Conservation (phyloP, 139 green algal genomes). For the Nannochloris sp. region DNA sequence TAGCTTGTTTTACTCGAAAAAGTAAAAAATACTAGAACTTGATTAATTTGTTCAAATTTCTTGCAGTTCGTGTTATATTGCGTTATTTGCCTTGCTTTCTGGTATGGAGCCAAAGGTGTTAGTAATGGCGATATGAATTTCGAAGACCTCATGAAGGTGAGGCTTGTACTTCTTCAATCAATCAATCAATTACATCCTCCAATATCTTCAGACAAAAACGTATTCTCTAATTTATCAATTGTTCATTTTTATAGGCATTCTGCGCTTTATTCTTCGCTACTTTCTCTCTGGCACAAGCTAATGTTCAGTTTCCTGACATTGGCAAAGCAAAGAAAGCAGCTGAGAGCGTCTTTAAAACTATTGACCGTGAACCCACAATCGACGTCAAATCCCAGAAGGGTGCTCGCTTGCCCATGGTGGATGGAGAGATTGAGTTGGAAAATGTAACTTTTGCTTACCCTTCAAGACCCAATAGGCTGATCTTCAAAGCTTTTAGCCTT, state of each 20-base stretch:
- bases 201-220: too few species aligned
- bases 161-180: too few species aligned
- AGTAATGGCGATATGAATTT: not conserved
- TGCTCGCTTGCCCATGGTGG: not conserved
- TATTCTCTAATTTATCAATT: too few species aligned
- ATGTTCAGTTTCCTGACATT: slow-evolving; percentile 50
- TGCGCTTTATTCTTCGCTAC: slow-evolving; percentile 61
- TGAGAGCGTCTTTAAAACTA: slow-evolving; percentile 56
- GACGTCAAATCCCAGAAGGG: slow-evolving; percentile 31
- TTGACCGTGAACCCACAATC: slow-evolving; percentile 63
- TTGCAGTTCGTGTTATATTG: not conserved
- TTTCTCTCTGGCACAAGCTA: slow-evolving; percentile 44
- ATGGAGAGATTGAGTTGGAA: slow-evolving; percentile 8
- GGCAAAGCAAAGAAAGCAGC: slow-evolving; percentile 55
- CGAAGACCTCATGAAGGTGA: not conserved
- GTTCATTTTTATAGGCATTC: too few species aligned
- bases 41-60: too few species aligned
- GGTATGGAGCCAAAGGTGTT: not conserved
- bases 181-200: too few species aligned
- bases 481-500: slow-evolving; percentile 66
- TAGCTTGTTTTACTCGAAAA: too few species aligned
- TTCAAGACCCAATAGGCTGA: slow-evolving; percentile 11
- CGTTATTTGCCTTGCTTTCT: not conserved
- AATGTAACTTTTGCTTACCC: slow-evolving; percentile 21
- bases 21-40: too few species aligned